Evolutionary conservation across 2,329 filamentous ascomycete genomes (phyloP), one percentile per base, ranked within the genome.

Genomic region (Nemania diffusa): DNA sequence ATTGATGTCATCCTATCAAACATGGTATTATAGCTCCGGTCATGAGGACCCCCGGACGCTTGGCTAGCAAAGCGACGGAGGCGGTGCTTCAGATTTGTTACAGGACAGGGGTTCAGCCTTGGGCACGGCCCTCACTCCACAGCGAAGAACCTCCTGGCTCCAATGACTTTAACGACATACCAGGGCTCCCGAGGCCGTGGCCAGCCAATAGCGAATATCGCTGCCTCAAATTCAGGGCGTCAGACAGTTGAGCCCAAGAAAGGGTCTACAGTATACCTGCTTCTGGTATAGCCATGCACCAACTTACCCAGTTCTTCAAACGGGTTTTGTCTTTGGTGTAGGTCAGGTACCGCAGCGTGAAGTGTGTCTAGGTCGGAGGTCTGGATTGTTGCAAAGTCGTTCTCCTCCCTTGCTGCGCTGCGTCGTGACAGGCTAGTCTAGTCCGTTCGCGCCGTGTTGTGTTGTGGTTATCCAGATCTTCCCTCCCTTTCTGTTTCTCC

Each of bases 31-130:
- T 56, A 55, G n/a, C n/a, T n/a, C n/a, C n/a, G 51, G 46, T 15
- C 50, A n/a, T 55, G 6, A 55, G 27, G 42, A 50, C 53, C 53
- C 42, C 26, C 20, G 48, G 56, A 15, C 8, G 20, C 29, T 20
- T 26, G 22, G 51, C 57, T 24, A 53, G 42, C 55, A 42, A 61
- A 61, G 52, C 62, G 63, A 64, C 48, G 56, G 53, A 56, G 58
- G 42, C 9, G 53, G 13, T 76, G 75, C 74, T 66, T 76, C 75
- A 76, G 71, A 64, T 73, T 62, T 71, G 75, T 76, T 71, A 72
- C 73, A 76, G 70, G 67, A 73, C 73, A 73, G 70, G 74, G 73
- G 69, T 72, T 48, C 24, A 40, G 53, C 50, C 53, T 58, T 48
- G 57, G 61, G 57, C 58, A 57, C 64, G 58, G 53, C 29, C 69